These are phyloP conservation scores for Tetrahymena elliotti DNA, from an alignment of 73 alveolate species.

Conservation along the genomic window DNA sequence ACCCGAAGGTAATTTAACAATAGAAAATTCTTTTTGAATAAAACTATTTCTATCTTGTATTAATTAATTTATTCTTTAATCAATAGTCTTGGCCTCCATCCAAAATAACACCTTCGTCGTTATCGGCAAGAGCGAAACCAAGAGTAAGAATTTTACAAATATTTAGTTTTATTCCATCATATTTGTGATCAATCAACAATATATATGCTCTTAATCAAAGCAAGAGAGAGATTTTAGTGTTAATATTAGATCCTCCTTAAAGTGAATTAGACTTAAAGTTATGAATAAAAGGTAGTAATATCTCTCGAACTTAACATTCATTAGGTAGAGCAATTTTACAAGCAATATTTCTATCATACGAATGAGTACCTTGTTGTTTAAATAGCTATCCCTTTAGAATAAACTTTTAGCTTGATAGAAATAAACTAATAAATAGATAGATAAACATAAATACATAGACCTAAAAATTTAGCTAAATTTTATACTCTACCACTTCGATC, in stretches of 20 bases:
- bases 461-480: too few relatives aligned
- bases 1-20: slow-evolving; percentile 47
- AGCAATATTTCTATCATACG: neutral
- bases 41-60: neutral
- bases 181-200: neutral
- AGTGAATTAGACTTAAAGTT: neutral
- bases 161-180: neutral
- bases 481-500: neutral
- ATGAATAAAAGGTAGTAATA: neutral
- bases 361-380: neutral
- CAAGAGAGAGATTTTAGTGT: neutral
- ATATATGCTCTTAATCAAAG: neutral
- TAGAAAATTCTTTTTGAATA: neutral
- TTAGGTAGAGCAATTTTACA: neutral
- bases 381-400: neutral
- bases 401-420: neutral
- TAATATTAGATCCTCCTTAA: neutral
- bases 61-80: neutral
- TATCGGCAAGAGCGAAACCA: slow-evolving; percentile 3
- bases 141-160: neutral
- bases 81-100: neutral
- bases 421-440: neutral
- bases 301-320: neutral
- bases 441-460: neutral
- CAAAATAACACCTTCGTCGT: neutral